Base-by-base conservation (phyloP, 2,329 filamentous ascomycete species). In the Fusarium sp. region DNA sequence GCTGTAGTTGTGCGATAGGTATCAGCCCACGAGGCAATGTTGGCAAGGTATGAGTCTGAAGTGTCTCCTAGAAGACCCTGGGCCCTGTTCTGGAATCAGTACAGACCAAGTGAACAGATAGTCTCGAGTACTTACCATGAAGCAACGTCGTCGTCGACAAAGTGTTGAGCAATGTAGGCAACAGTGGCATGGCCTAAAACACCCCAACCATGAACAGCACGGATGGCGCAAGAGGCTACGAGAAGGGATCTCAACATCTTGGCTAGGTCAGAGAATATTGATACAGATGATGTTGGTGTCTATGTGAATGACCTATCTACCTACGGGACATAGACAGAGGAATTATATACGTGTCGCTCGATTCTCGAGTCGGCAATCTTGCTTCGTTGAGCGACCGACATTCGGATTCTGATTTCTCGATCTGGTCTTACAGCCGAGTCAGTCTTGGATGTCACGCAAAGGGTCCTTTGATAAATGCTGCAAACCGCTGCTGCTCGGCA, bases 1-100 rank as follows among this genome's bases (percentile, higher is more conserved):
- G 60, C 52, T 41, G 52, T 26, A 1, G 60, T 59, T 59, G 60
- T 26, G 52, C 60, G 60, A 12, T 63, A 63, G 26, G 60, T 63
- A 5, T 63, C 60, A n/a, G 60, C 60, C 60, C 60, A 63, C 5
- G 60, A 63, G 12, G 60, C 60, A 18, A 63, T 15, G 13, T 28
- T 63, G 34, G 60, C 60, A 41, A 63, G 60, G n/a, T 63, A 63
- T 4, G 60, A 63, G 24, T 59, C 41, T 17, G 60, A 63, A 22
- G 60, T 59, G 8, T 63, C 60, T 0, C 60, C 52, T 3, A 63
- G 26, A 41, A 63, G 10, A 20, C 60, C 32, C 22, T 63, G 60
- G 20, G 60, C 42, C 60, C 60, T 63, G 8, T 59, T 34, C 4
- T 9, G 4, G 9, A 12, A 12, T 62, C 5, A 62, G 30, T 38